A percentile compares a stretch with the other conserved stretches of the same genome.
Conservation (phyloP, 805 yeast species). For the Lipomyces anomalus region DNA sequence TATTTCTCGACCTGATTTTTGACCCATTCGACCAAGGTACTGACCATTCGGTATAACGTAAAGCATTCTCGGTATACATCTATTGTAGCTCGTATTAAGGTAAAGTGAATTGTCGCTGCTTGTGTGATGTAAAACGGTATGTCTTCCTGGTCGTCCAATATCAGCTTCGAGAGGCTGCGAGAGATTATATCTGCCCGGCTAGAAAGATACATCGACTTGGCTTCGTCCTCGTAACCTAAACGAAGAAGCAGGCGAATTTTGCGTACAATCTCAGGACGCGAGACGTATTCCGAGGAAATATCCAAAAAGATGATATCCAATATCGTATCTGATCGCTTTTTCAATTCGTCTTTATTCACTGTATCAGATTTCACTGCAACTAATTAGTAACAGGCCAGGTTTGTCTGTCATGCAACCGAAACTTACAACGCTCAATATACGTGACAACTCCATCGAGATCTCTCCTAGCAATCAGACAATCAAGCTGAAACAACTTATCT, state of each 20-base stretch:
- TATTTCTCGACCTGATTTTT: constrained; percentile 57
- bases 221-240: constrained; percentile 44
- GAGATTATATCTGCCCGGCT: constrained; percentile 45
- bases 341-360: not conserved
- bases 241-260: constrained; percentile 34
- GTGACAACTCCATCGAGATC: constrained; percentile 42
- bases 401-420: constrained; percentile 4
- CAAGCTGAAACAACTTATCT: constrained; percentile 57
- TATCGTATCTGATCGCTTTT: constrained; percentile 27
- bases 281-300: constrained; percentile 31
- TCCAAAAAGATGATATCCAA: constrained; percentile 35
- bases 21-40: constrained; percentile 72
- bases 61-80: constrained; percentile 50
- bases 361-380: constrained; percentile 4
- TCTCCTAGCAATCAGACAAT: constrained; percentile 55
- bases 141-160: constrained; percentile 46
- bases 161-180: constrained; percentile 45
- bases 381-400: no score
- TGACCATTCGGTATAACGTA: constrained; percentile 41
- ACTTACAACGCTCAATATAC: constrained; percentile 23
- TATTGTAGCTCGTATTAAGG: constrained; percentile 54
- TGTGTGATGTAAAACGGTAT: constrained; percentile 51
- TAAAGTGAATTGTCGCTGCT: constrained; percentile 57
- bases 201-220: constrained; percentile 45
- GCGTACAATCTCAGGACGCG: constrained; percentile 29